A percentile compares a stretch with the other conserved stretches of the same genome.
phyloP scores from a whole-genome alignment of 2,329 filamentous ascomycete species.

The Phyllachora maydis region DNA sequence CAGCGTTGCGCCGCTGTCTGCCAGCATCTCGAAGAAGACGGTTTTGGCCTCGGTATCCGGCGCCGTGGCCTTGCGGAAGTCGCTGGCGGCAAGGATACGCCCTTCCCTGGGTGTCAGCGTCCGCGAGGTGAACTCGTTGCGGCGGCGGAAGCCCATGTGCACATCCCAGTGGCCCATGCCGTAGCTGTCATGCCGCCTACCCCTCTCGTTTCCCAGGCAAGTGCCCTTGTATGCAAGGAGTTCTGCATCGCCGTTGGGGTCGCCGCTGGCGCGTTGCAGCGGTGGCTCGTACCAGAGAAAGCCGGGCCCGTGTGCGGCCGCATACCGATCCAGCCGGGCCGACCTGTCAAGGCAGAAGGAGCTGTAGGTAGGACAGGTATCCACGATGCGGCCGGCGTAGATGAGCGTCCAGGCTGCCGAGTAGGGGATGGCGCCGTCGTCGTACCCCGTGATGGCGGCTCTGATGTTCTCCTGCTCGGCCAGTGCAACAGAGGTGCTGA shows the following conservation, averaged over 20 bases:
- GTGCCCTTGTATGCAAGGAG: constrained; percentile 12
- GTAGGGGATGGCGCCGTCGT: constrained; percentile 16
- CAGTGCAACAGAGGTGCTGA: constrained; percentile 12
- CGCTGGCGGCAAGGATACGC: not conserved
- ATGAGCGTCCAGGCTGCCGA: constrained; percentile 18
- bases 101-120: too few species aligned
- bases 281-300: constrained; percentile 26
- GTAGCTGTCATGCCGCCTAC: constrained; percentile 6
- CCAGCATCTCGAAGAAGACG: constrained; percentile 13
- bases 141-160: constrained; percentile 10
- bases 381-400: constrained; percentile 19
- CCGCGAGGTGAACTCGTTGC: constrained; percentile 3
- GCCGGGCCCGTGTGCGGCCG: constrained; percentile 13
- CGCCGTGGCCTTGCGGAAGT: not conserved
- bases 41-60: not conserved
- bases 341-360: constrained; percentile 16
- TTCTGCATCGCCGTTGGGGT: constrained; percentile 1
- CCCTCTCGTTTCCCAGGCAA: constrained; percentile 7
- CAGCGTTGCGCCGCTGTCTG: constrained; percentile 21
- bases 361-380: constrained; percentile 14
- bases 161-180: constrained; percentile 11
- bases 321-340: constrained; percentile 17
- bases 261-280: constrained; percentile 9
- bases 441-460: constrained; percentile 19
- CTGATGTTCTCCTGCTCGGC: constrained; percentile 18